Evolutionary conservation across 139 green algal genomes (phyloP), one percentile per base, ranked within the genome.

Genomic region (Nannochloris sp.): DNA sequence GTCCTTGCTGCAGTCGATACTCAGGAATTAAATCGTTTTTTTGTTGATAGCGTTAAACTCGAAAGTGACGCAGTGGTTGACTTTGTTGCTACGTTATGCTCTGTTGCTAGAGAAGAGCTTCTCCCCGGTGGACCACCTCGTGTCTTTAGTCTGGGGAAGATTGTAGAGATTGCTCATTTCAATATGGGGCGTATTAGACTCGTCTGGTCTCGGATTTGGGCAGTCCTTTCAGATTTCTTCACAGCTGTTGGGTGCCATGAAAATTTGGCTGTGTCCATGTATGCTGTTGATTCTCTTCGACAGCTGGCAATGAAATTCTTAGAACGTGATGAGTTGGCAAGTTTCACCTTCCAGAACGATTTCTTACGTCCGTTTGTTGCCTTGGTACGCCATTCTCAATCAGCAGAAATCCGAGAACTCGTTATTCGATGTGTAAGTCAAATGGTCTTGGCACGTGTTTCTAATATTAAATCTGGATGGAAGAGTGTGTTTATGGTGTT

Each of bases 401-500:
- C 77, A 3, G 68, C 93, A 30, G 92, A 97, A 75, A 96, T 98
- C 59, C 80, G 95, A 4, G 95, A 99, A 82, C 85, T 99, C 34
- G 91, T 98, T 75, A 96, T 99, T 68, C 83, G 93, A 48, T 86
- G 80, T 69, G 72, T 91, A 2, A 87, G 78, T 37, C 91, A 96
- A 70, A 95, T 96, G 88, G 88, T 96, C 45, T 74, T 95, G 45
- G 85, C 90, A 3, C 80, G 91, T 3, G 94, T 95, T 4, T 72
- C 70, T 64, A 97, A 97, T 68, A 82, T 99, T 61, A 98, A 97
- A 78, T 92, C 80, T 3, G 95, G 95, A 2, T 99, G 95, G 95
- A 97, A 97, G 81, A 85, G 64, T 75, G 94, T 98, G 87, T 98
- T 99, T 82, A 99, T 99, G 94, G 93, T 98, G 10, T 98, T 98